These are phyloP conservation scores for Zalaria sp. DNA, from an alignment of 2,329 filamentous ascomycete genomes.

Conservation along the genomic window DNA sequence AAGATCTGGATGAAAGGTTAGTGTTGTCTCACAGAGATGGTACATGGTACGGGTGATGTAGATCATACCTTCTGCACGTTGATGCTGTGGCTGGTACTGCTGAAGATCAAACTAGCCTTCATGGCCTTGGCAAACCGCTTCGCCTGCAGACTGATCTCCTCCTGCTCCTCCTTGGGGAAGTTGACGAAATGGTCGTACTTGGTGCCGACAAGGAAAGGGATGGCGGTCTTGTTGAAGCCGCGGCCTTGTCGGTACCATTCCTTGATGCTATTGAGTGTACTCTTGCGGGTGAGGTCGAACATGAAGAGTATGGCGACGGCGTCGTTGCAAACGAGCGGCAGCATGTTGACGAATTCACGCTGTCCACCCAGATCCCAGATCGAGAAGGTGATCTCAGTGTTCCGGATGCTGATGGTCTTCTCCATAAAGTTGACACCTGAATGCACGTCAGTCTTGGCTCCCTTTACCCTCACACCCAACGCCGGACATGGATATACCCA, in stretches of 20 bases:
- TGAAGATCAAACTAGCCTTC: slow-evolving; percentile 95
- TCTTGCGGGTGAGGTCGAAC: slow-evolving; percentile 97
- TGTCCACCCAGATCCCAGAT: slow-evolving; percentile 98
- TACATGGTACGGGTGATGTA: neutral
- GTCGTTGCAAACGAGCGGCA: slow-evolving; percentile 97
- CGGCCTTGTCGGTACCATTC: slow-evolving; percentile 97
- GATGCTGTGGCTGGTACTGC: slow-evolving; percentile 97
- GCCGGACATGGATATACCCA: slow-evolving; percentile 21
- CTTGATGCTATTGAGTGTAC: slow-evolving; percentile 97
- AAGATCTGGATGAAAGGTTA: slow-evolving; percentile 56
- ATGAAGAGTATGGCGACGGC: slow-evolving; percentile 98
- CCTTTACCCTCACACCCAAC: neutral
- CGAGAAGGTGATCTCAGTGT: slow-evolving; percentile 98
- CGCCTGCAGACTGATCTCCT: slow-evolving; percentile 96
- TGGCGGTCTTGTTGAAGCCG: slow-evolving; percentile 99
- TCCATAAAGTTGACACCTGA: slow-evolving; percentile 99
- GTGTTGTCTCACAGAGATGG: neutral
- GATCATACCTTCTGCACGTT: slow-evolving; percentile 85
- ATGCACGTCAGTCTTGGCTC: slow-evolving; percentile 7
- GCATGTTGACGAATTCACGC: slow-evolving; percentile 98
- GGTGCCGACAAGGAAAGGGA: slow-evolving; percentile 89
- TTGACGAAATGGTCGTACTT: slow-evolving; percentile 99
- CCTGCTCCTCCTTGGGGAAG: slow-evolving; percentile 91
- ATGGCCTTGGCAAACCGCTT: slow-evolving; percentile 95
- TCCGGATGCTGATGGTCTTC: slow-evolving; percentile 97